Base-by-base conservation (phyloP, 331 rosid genomes). In the Pyracantha coccinea region DNA sequence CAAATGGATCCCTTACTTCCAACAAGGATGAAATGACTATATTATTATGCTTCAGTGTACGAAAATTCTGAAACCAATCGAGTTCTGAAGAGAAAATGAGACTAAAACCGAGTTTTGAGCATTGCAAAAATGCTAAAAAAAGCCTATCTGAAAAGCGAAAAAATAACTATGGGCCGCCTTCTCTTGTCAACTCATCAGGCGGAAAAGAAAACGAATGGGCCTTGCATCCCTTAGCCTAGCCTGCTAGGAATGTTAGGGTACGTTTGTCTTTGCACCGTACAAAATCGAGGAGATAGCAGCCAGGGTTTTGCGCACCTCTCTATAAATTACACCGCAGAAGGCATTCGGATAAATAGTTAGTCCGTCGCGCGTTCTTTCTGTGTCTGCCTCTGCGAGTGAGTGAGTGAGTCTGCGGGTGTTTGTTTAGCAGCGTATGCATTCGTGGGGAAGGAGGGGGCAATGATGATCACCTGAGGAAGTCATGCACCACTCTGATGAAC, bases 401-500 rank as follows among this genome's bases (percentile, higher is more conserved):
- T 2, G 33, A 5, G 33, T 38, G 13, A 9, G 45, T 9, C 14
- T 0, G 45, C 45, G 14, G 0, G 45, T 38, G 45, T 38, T 38
- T 38, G 45, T 38, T 38, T 38, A 38, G 13, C 45, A 38, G 4
- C 45, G 45, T 38, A 38, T 38, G 45, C 45, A 10, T 38, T 38
- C 14, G 14, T 10, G 14, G 45, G 45, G 14, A 38, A 4, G 14
- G 13, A 38, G 45, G 91, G 50, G 82, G 91, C 96, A 5, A 45
- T 88, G 96, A 90, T 82, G 96, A 90, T 60, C 23, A 29, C 2
- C 52, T 53, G 86, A 87, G 92, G 79, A 54, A 54, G 96, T 85
- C 93, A 90, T 90, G 93, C 93, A 90, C 96, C 93, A 90, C 96
- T 80, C 96, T 88, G 87, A 88, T 78, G 60, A 45, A 74, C 71